phyloP scores from a whole-genome alignment of 495 filamentous ascomycete genomes.

The Chaetomium cochliodes region DNA sequence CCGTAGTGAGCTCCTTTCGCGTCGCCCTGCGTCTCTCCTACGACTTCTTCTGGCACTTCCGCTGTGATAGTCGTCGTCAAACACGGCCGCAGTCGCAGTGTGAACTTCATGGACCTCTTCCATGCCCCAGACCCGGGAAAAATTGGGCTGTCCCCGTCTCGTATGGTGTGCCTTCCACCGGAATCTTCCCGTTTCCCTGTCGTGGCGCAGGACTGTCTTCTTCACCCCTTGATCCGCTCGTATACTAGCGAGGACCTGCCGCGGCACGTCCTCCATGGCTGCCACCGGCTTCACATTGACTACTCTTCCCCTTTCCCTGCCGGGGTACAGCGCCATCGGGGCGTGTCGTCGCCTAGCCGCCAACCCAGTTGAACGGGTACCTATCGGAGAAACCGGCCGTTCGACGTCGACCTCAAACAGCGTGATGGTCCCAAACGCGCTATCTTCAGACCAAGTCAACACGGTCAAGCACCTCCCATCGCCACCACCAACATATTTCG shows the following conservation, averaged over 20 bases:
- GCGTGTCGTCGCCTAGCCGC: not conserved
- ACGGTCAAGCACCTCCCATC: conserved; percentile 9
- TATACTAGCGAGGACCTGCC: conserved; percentile 16
- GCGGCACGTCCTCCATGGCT: conserved; percentile 27
- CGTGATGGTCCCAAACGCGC: conserved; percentile 18
- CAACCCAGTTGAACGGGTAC: not conserved
- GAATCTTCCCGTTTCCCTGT: not conserved
- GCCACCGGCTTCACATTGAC: conserved; percentile 12
- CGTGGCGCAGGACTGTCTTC: conserved; percentile 19
- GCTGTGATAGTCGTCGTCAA: not conserved
- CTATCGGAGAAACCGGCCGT: not conserved
- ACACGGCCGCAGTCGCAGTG: not conserved
- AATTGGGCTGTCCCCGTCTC: not conserved
- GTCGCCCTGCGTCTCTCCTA: not conserved
- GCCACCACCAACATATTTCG: conserved; percentile 19
- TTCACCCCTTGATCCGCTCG: conserved; percentile 15
- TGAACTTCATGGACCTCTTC: not conserved
- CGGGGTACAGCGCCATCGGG: not conserved
- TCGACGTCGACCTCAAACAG: conserved; percentile 20
- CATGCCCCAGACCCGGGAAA: not conserved
- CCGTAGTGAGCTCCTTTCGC: not conserved
- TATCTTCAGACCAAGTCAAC: conserved; percentile 21
- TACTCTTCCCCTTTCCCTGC: not conserved
- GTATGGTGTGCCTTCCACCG: conserved; percentile 15
- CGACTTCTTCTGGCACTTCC: not conserved